Evolutionary conservation across 2,329 filamentous ascomycete species (phyloP).

Genomic region (Mollisiaceae sp.): DNA sequence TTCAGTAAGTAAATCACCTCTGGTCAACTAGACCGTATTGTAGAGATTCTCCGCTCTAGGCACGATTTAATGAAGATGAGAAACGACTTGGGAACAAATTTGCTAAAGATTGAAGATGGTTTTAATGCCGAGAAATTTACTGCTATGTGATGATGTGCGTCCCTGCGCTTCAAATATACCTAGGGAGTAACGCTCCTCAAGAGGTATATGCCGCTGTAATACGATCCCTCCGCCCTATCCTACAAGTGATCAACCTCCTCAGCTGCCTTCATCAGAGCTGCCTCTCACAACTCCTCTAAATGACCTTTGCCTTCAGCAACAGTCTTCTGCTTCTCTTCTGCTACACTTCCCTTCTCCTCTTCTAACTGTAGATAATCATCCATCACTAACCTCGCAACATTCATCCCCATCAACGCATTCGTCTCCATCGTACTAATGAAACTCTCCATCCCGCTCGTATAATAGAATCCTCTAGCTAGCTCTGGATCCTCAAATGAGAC

Average conservation of each 20-base stretch:
- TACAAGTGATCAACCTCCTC: background rate
- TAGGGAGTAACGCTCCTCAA: no score
- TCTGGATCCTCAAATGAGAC: constrained; percentile 85
- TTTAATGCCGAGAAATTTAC: no score
- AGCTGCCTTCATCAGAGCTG: background rate
- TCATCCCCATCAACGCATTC: constrained; percentile 87
- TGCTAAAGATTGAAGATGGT: no score
- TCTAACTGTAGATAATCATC: constrained; percentile 57
- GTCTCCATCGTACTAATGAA: constrained; percentile 99
- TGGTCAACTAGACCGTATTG: no score
- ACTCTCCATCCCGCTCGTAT: constrained; percentile 80
- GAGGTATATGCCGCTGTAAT: no score
- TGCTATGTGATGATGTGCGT: no score
- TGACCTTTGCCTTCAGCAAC: constrained; percentile 13
- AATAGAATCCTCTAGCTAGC: constrained; percentile 70
- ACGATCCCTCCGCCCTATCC: background rate
- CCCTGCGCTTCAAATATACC: no score
- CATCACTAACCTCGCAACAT: constrained; percentile 74
- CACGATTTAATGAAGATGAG: no score
- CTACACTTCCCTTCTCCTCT: constrained; percentile 9
- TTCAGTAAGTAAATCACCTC: background rate
- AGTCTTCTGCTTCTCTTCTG: constrained; percentile 5
- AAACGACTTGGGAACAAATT: no score
- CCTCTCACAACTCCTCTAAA: constrained; percentile 14
- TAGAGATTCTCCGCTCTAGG: no score